Conservation (phyloP, 192 early-diverging fungal genomes). For the Backusella westeae region DNA sequence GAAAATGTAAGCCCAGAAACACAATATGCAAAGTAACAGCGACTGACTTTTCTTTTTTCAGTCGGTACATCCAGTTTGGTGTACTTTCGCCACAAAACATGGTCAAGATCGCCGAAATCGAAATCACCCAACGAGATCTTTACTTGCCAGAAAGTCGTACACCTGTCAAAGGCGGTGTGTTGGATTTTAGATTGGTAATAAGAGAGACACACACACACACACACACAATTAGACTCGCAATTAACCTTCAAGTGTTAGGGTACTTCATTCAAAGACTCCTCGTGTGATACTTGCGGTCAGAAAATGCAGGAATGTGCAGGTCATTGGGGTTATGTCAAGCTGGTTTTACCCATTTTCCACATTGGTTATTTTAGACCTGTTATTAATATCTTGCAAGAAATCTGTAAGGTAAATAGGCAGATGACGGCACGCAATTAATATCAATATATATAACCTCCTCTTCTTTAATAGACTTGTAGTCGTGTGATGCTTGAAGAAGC, state of each 20-base stretch:
- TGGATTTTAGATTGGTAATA: constrained; percentile 83
- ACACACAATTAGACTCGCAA: neutral
- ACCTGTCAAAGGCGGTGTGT: constrained; percentile 83
- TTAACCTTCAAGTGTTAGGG: constrained; percentile 49
- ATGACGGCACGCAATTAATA: neutral
- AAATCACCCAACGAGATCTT: constrained; percentile 88
- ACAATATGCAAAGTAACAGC: neutral
- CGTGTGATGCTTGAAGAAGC: constrained; percentile 85
- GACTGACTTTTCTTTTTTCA: constrained; percentile 30
- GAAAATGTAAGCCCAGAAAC: constrained; percentile 64
- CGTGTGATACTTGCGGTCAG: constrained; percentile 90
- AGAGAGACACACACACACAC: neutral
- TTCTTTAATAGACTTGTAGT: constrained; percentile 65
- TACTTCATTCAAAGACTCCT: constrained; percentile 76
- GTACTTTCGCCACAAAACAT: constrained; percentile 88
- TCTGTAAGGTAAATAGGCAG: constrained; percentile 77
- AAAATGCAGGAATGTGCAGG: constrained; percentile 89
- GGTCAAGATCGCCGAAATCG: constrained; percentile 85
- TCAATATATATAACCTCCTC: neutral
- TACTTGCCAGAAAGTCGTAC: constrained; percentile 68
- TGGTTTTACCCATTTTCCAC: constrained; percentile 95
- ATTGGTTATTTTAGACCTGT: constrained; percentile 95
- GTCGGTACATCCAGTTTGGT: constrained; percentile 94
- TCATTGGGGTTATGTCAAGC: constrained; percentile 92
- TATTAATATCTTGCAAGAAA: constrained; percentile 89